Conservation (phyloP, 192 early-diverging fungal genomes). For the Phlyctochytrium planicorne region DNA sequence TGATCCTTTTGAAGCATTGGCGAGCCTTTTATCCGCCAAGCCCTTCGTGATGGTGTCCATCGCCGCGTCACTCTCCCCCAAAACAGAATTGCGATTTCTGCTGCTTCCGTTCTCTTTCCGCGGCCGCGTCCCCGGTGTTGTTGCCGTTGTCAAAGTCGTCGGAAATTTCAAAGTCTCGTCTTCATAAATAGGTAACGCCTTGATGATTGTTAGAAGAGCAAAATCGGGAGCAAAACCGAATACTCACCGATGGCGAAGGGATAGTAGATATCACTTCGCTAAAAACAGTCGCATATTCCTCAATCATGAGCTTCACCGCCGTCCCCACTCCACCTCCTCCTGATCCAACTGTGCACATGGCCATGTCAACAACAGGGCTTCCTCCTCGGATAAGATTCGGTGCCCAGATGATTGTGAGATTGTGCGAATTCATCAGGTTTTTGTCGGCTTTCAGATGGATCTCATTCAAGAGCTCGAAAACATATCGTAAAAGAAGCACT, state of each 20-base stretch:
- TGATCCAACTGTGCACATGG: constrained; percentile 40
- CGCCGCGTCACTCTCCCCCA: not conserved
- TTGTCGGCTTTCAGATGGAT: constrained; percentile 62
- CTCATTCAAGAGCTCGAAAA: constrained; percentile 71
- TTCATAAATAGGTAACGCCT: too few species aligned
- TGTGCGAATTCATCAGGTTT: constrained; percentile 84
- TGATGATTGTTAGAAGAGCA: not conserved
- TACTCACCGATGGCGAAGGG: not conserved
- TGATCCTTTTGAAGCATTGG: not conserved
- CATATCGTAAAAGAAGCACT: constrained; percentile 37
- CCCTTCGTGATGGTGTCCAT: not conserved
- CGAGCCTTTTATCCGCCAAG: not conserved
- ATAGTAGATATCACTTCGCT: constrained; percentile 6
- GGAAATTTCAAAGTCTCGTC: too few species aligned
- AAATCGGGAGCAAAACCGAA: not conserved
- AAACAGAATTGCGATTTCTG: not conserved
- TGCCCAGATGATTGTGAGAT: constrained; percentile 81
- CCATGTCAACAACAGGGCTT: constrained; percentile 45
- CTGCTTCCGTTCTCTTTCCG: not conserved
- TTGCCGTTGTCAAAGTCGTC: too few species aligned
- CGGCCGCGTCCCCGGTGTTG: too few species aligned
- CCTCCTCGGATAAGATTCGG: constrained; percentile 74
- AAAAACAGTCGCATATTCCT: constrained; percentile 38
- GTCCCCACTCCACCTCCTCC: constrained; percentile 38
- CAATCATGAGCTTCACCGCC: constrained; percentile 37